A percentile compares a stretch with the other conserved stretches of the same genome.
Evolutionary conservation across 192 early-diverging fungal species (phyloP).

Genomic region (Backusella macrospora): DNA sequence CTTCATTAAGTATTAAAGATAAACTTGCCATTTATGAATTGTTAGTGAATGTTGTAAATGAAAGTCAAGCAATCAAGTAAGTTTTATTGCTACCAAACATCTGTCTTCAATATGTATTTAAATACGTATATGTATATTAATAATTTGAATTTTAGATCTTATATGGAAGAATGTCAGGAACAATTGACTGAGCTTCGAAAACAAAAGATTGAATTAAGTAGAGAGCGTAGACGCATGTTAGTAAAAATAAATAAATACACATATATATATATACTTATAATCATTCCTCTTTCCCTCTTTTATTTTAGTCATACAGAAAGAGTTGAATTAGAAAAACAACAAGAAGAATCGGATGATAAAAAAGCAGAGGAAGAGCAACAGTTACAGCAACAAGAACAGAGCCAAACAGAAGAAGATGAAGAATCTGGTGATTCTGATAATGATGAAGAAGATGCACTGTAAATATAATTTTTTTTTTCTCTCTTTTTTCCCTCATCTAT

Average conservation of each 20-base stretch:
- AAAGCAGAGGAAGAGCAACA: neutral
- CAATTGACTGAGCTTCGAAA: slow-evolving; percentile 70
- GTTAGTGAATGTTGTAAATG: slow-evolving; percentile 59
- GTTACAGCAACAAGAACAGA: neutral
- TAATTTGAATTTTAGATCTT: slow-evolving; percentile 66
- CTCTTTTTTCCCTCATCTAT: too few species aligned
- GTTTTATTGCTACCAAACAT: neutral
- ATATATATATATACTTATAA: neutral
- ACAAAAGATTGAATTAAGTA: slow-evolving; percentile 71
- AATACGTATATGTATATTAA: neutral
- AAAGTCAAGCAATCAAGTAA: slow-evolving; percentile 59
- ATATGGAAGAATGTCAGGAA: slow-evolving; percentile 77
- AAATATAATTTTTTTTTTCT: too few species aligned
- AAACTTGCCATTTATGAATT: slow-evolving; percentile 69
- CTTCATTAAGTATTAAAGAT: slow-evolving; percentile 44
- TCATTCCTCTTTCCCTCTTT: neutral
- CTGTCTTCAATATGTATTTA: too few species aligned
- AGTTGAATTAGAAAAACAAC: slow-evolving; percentile 44
- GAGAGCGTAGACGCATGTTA: slow-evolving; percentile 67
- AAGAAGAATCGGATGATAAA: slow-evolving; percentile 18
- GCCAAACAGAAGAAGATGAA: slow-evolving; percentile 14
- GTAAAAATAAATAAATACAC: slow-evolving; percentile 19
- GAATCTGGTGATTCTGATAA: slow-evolving; percentile 34
- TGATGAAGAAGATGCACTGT: slow-evolving; percentile 35
- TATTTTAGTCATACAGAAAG: slow-evolving; percentile 36